Evolutionary conservation across 352 stramenopile species (phyloP).

Genomic region (Phytophthora ramorum): DNA sequence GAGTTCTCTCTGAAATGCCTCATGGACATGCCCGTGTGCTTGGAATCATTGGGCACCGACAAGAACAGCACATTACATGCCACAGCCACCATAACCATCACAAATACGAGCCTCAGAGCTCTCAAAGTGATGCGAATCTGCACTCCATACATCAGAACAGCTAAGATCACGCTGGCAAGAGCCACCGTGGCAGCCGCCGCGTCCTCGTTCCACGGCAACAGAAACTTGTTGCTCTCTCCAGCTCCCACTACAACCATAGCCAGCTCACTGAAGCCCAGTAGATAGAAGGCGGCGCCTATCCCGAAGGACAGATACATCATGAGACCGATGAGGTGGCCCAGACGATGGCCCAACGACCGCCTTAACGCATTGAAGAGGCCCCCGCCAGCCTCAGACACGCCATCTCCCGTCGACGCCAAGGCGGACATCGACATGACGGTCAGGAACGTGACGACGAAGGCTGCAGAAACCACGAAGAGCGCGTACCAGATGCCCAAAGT

Average conservation of each 20-base stretch:
- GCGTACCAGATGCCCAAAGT: constrained; percentile 34
- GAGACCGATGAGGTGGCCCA: constrained; percentile 45
- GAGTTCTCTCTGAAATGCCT: constrained; percentile 41
- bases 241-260: constrained; percentile 45
- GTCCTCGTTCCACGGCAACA: constrained; percentile 45
- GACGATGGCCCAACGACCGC: constrained; percentile 30
- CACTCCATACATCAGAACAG: constrained; percentile 23
- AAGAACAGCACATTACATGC: constrained; percentile 48
- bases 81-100: constrained; percentile 44
- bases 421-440: constrained; percentile 60
- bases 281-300: constrained; percentile 49
- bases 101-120: constrained; percentile 44
- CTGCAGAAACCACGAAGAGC: constrained; percentile 31
- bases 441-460: constrained; percentile 53
- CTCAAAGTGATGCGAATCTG: constrained; percentile 28
- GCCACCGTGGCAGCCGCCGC: constrained; percentile 44
- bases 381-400: constrained; percentile 14
- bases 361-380: constrained; percentile 44
- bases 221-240: not conserved
- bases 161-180: constrained; percentile 41
- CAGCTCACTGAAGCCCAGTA: constrained; percentile 60
- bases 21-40: constrained; percentile 39
- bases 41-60: constrained; percentile 29
- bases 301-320: constrained; percentile 52
- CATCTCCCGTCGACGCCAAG: constrained; percentile 34